A percentile compares a stretch with the other conserved stretches of the same genome.
These are phyloP conservation scores for Leccinum imitatum DNA, from an alignment of 768 basidiomycete species.

Conservation along the genomic window DNA sequence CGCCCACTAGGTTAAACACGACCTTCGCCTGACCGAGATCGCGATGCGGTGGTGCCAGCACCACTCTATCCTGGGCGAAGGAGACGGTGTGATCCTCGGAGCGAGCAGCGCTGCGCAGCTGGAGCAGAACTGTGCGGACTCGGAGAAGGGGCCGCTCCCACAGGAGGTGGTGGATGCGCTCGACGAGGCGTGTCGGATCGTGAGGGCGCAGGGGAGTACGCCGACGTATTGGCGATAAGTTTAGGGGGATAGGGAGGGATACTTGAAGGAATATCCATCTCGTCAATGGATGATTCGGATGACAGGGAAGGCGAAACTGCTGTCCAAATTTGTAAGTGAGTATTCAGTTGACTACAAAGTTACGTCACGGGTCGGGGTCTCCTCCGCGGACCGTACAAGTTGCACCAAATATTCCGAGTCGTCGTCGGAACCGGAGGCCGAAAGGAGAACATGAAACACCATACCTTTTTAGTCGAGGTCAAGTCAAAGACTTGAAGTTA, in stretches of 20 bases:
- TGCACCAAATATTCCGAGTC: background rate
- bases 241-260: background rate
- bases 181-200: conserved; percentile 48
- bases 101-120: conserved; percentile 47
- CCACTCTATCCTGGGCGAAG: conserved; percentile 44
- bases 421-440: background rate
- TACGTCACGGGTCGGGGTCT: background rate
- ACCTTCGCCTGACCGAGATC: conserved; percentile 50
- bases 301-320: background rate
- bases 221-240: conserved; percentile 38
- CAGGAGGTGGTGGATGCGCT: conserved; percentile 50
- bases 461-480: background rate
- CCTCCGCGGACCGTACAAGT: background rate
- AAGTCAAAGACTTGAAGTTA: background rate
- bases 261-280: too few species aligned
- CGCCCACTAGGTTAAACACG: conserved; percentile 34
- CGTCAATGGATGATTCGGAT: background rate
- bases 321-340: background rate
- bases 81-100: conserved; percentile 50
- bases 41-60: conserved; percentile 64
- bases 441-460: background rate
- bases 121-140: conserved; percentile 43
- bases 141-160: conserved; percentile 54
- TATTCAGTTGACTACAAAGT: background rate
- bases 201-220: conserved; percentile 34